Conservation (phyloP, 2,329 filamentous ascomycete species). For the Gliomastix tumulicola region DNA sequence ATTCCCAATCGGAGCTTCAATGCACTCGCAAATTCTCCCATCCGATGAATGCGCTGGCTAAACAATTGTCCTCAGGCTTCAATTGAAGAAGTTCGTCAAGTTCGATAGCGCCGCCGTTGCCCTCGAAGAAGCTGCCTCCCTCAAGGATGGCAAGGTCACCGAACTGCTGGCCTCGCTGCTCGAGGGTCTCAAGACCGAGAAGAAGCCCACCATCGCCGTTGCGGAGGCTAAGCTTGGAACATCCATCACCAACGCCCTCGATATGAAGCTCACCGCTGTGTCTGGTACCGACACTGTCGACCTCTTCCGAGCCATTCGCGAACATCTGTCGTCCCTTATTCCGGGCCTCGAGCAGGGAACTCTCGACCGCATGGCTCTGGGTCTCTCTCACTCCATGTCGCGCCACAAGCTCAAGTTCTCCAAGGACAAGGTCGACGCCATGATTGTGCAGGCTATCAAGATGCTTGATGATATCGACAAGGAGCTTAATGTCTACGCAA, state of each 20-base stretch:
- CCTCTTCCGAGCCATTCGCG: slow-evolving; percentile 88
- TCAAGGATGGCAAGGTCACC: slow-evolving; percentile 93
- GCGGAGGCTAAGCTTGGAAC: slow-evolving; percentile 88
- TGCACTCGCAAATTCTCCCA: slow-evolving; percentile 3
- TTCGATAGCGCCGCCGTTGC: slow-evolving; percentile 91
- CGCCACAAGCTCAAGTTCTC: slow-evolving; percentile 99
- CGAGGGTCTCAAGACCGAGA: slow-evolving; percentile 90
- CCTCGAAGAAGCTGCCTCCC: slow-evolving; percentile 79
- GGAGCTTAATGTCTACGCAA: slow-evolving; percentile 96
- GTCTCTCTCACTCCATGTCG: slow-evolving; percentile 93
- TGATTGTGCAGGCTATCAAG: slow-evolving; percentile 97
- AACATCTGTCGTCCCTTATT: slow-evolving; percentile 83
- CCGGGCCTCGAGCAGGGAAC: slow-evolving; percentile 80
- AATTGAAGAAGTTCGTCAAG: slow-evolving; percentile 95
- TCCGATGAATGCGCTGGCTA: slow-evolving; percentile 5
- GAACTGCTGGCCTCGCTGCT: slow-evolving; percentile 77
- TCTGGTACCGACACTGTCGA: slow-evolving; percentile 59
- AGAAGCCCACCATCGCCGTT: slow-evolving; percentile 91
- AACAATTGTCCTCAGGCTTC: slow-evolving; percentile 58
- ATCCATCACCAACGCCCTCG: slow-evolving; percentile 86
- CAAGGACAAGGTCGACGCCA: slow-evolving; percentile 96
- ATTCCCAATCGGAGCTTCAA: no score
- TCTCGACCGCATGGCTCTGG: slow-evolving; percentile 88
- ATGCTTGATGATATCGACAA: slow-evolving; percentile 96
- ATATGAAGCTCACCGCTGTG: slow-evolving; percentile 77